Conservation (phyloP, 306 rosid species). For the Acacia acuminata region DNA sequence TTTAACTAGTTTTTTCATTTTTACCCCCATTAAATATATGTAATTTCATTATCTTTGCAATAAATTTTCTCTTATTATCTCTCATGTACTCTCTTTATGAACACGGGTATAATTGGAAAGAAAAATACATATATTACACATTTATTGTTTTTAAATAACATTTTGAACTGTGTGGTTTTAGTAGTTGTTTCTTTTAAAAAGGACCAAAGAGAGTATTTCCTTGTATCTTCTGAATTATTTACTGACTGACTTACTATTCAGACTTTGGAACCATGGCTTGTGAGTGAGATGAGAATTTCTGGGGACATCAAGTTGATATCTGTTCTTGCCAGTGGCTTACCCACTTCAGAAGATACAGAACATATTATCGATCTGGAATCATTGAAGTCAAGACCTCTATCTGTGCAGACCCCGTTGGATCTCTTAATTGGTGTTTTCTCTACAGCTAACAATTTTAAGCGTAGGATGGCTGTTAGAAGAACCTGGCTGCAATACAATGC, state of each 20-base stretch:
- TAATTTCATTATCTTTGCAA: too few species aligned
- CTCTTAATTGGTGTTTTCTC: conserved; percentile 95
- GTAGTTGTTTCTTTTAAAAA: too few species aligned
- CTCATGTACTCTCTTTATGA: too few species aligned
- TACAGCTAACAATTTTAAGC: conserved; percentile 94
- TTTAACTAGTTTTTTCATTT: too few species aligned
- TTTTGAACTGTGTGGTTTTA: too few species aligned
- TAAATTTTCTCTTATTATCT: too few species aligned
- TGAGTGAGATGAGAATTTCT: conserved; percentile 68
- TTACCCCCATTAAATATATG: too few species aligned
- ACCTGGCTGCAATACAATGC: conserved; percentile 97
- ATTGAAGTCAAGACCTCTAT: conserved; percentile 62
- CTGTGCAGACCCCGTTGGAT: conserved; percentile 54
- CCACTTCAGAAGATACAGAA: conserved; percentile 95
- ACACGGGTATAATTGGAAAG: too few species aligned
- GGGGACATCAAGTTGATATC: conserved; percentile 88
- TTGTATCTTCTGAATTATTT: conserved; percentile 29
- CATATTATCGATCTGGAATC: conserved; percentile 74
- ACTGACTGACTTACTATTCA: conserved; percentile 47
- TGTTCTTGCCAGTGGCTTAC: conserved; percentile 89
- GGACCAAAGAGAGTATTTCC: neutral
- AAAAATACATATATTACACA: too few species aligned
- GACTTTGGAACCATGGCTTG: conserved; percentile 99
- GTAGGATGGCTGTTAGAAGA: conserved; percentile 96
- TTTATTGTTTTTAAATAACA: too few species aligned